phyloP scores from a whole-genome alignment of 495 filamentous ascomycete species.

The Chaetomium fimeti region DNA sequence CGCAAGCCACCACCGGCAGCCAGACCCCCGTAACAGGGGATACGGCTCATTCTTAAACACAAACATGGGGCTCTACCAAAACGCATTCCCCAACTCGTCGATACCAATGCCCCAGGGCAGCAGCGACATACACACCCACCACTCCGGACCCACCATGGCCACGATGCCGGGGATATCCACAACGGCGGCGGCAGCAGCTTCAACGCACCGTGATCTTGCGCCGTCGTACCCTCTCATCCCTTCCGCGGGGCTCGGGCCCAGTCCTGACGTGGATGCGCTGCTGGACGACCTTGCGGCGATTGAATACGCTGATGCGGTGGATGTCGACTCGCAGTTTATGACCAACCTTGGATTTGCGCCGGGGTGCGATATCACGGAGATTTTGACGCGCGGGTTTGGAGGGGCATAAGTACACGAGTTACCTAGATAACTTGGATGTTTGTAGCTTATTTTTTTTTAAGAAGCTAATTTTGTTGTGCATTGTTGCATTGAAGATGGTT shows the following conservation, averaged over 20 bases:
- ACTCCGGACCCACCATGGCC: not conserved
- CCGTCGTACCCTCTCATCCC: slow-evolving; percentile 22
- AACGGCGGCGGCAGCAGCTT: not conserved
- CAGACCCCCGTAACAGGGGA: not conserved
- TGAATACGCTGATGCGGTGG: slow-evolving; percentile 58
- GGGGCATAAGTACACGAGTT: no score
- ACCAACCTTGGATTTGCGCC: slow-evolving; percentile 60
- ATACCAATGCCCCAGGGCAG: slow-evolving; percentile 7
- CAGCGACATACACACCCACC: slow-evolving; percentile 8
- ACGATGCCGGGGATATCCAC: not conserved
- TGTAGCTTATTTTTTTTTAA: not conserved
- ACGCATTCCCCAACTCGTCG: not conserved
- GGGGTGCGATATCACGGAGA: slow-evolving; percentile 35
- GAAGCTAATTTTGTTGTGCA: not conserved
- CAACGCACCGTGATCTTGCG: slow-evolving; percentile 23
- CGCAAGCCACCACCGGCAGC: not conserved
- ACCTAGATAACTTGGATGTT: slow-evolving; percentile 5
- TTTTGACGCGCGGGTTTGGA: slow-evolving; percentile 25
- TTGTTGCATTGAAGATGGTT: not conserved
- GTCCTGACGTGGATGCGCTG: slow-evolving; percentile 55
- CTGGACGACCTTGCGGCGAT: slow-evolving; percentile 63
- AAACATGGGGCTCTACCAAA: not conserved
- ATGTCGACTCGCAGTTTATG: slow-evolving; percentile 41
- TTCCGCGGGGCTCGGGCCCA: slow-evolving; percentile 17
- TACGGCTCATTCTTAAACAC: not conserved